These are phyloP conservation scores for Amanita thiersii DNA, from an alignment of 768 basidiomycete species.

Conservation along the genomic window DNA sequence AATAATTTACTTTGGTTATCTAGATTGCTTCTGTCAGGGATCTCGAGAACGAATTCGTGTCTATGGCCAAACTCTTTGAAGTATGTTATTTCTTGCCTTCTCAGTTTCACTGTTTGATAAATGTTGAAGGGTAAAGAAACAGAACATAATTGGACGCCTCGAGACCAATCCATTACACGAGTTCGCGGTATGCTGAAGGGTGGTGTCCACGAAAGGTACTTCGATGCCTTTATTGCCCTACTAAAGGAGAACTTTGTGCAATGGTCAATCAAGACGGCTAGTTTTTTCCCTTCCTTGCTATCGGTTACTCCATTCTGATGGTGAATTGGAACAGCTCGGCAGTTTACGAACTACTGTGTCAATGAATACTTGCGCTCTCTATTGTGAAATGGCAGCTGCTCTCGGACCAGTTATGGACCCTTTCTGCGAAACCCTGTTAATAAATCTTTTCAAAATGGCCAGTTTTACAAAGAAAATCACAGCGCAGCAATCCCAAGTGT, in stretches of 20 bases:
- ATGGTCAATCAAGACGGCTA: slow-evolving; percentile 77
- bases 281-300: slow-evolving; percentile 16
- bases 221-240: slow-evolving; percentile 64
- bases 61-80: slow-evolving; percentile 77
- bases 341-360: slow-evolving; percentile 92
- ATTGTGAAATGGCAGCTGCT: slow-evolving; percentile 60
- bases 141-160: slow-evolving; percentile 88
- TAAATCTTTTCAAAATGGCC: slow-evolving; percentile 79
- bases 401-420: slow-evolving; percentile 70
- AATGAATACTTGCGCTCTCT: slow-evolving; percentile 67
- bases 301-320: slow-evolving; percentile 5
- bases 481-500: slow-evolving; percentile 76
- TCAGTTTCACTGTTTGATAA: not conserved
- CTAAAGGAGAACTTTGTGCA: slow-evolving; percentile 77
- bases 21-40: slow-evolving; percentile 83
- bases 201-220: slow-evolving; percentile 66
- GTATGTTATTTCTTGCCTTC: slow-evolving; percentile 26
- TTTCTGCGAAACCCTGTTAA: slow-evolving; percentile 67
- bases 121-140: slow-evolving; percentile 80
- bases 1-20: not conserved
- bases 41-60: slow-evolving; percentile 75
- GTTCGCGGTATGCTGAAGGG: slow-evolving; percentile 90
- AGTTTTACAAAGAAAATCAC: slow-evolving; percentile 90
- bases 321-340: slow-evolving; percentile 45
- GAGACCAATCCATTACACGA: slow-evolving; percentile 69